phyloP scores from a whole-genome alignment of 306 rosid genomes.

The Vigna unguiculata region DNA sequence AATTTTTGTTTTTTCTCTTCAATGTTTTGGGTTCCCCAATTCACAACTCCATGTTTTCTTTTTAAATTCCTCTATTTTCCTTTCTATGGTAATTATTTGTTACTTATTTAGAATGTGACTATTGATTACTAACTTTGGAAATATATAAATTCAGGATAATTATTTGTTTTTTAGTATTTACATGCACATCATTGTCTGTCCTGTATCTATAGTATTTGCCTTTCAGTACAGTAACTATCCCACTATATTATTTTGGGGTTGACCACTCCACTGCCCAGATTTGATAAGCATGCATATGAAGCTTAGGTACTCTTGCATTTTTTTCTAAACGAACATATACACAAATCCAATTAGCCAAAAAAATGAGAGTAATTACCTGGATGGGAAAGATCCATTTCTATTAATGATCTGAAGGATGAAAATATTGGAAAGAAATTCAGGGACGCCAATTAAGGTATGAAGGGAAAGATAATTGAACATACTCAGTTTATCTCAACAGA shows the following conservation, averaged over 20 bases:
- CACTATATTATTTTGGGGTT: neutral
- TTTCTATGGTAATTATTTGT: neutral
- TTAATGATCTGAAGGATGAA: constrained; percentile 56
- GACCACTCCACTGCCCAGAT: neutral
- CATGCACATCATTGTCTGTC: neutral
- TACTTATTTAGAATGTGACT: neutral
- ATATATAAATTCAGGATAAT: neutral
- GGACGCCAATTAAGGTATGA: constrained; percentile 33
- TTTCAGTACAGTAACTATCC: neutral
- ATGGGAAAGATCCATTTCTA: constrained; percentile 55
- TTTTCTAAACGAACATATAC: neutral
- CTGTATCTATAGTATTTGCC: neutral
- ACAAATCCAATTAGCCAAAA: constrained; percentile 36
- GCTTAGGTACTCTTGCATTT: neutral
- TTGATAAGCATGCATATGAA: neutral
- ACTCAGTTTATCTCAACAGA: constrained; percentile 33
- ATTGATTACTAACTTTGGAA: neutral
- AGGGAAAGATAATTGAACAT: constrained; percentile 25
- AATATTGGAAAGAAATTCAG: constrained; percentile 32
- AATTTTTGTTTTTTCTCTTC: neutral
- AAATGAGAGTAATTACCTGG: constrained; percentile 58
- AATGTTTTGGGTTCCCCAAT: neutral
- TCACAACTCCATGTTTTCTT: neutral
- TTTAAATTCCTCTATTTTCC: neutral
- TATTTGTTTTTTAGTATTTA: neutral